Percentiles rank a stretch among this genome's conserved stretches.
Conservation (phyloP, 306 rosid genomes). For the Pterocarpus macrocarpus region DNA sequence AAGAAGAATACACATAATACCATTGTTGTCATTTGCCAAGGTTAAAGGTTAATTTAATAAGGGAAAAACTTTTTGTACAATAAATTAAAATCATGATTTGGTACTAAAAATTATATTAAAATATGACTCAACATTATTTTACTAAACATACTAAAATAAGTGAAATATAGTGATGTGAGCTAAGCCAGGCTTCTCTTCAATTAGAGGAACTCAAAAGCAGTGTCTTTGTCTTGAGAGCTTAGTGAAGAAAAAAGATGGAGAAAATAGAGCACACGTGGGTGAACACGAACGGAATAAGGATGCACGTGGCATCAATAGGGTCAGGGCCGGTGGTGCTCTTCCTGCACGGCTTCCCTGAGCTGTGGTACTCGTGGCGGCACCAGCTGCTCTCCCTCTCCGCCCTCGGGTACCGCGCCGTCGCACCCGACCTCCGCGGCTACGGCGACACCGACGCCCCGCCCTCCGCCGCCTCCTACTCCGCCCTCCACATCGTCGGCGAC, state of each 20-base stretch:
- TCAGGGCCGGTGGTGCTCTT: slow-evolving; percentile 69
- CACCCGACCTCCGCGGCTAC: slow-evolving; percentile 79
- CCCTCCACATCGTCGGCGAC: slow-evolving; percentile 68
- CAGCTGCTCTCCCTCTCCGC: slow-evolving; percentile 74
- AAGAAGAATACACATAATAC: neutral
- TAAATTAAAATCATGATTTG: too few relatives aligned
- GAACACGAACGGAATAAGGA: slow-evolving; percentile 67
- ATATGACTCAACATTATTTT: too few relatives aligned
- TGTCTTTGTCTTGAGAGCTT: too few relatives aligned
- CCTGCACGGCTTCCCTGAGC: slow-evolving; percentile 80
- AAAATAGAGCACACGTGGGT: slow-evolving; percentile 66
- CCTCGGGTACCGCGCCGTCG: slow-evolving; percentile 73
- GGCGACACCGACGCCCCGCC: slow-evolving; percentile 81
- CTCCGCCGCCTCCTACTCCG: slow-evolving; percentile 58
- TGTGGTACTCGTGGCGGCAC: slow-evolving; percentile 85
- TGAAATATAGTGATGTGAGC: too few relatives aligned
- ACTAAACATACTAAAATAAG: too few relatives aligned
- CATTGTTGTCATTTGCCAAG: too few relatives aligned
- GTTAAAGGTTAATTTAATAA: too few relatives aligned
- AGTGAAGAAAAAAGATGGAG: slow-evolving; percentile 52
- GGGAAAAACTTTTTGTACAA: too few relatives aligned
- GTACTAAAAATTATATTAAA: too few relatives aligned
- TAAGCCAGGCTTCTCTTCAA: too few relatives aligned
- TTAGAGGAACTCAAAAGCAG: too few relatives aligned
- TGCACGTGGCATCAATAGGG: slow-evolving; percentile 79